Percentiles rank a stretch among this genome's conserved stretches.
Conservation (phyloP, 352 stramenopile genomes). For the Poterioochromonas sp. region DNA sequence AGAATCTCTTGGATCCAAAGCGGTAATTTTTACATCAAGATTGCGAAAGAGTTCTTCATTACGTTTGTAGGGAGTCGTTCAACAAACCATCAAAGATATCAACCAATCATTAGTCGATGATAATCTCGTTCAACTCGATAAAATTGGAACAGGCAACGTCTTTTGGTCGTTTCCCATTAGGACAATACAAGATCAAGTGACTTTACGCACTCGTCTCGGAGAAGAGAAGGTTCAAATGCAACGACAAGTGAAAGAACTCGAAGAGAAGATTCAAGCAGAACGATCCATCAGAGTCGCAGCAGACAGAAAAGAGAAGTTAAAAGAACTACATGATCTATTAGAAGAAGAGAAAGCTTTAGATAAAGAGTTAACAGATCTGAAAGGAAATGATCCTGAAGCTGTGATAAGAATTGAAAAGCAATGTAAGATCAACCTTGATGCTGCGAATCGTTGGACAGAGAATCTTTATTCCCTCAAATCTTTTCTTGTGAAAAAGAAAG, state of each 20-base stretch:
- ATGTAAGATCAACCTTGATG: constrained; percentile 28
- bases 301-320: constrained; percentile 35
- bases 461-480: constrained; percentile 48
- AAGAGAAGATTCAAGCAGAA: constrained; percentile 30
- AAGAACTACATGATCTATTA: constrained; percentile 40
- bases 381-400: constrained; percentile 41
- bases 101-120: constrained; percentile 53
- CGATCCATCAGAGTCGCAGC: neutral
- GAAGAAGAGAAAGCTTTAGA: constrained; percentile 37
- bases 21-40: neutral
- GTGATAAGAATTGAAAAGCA: constrained; percentile 35
- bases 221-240: constrained; percentile 34
- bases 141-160: constrained; percentile 53
- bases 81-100: constrained; percentile 46
- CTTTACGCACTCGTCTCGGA: constrained; percentile 36
- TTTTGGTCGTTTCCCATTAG: constrained; percentile 55
- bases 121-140: constrained; percentile 50
- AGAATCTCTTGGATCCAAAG: constrained; percentile 50
- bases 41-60: no score
- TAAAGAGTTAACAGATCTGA: constrained; percentile 23
- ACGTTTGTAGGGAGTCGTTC: constrained; percentile 40
- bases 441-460: constrained; percentile 50
- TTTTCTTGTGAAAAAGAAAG: constrained; percentile 45
- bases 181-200: constrained; percentile 33
- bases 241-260: neutral